Conservation (phyloP, 768 basidiomycete genomes). For the Auricularia auricula-judae region DNA sequence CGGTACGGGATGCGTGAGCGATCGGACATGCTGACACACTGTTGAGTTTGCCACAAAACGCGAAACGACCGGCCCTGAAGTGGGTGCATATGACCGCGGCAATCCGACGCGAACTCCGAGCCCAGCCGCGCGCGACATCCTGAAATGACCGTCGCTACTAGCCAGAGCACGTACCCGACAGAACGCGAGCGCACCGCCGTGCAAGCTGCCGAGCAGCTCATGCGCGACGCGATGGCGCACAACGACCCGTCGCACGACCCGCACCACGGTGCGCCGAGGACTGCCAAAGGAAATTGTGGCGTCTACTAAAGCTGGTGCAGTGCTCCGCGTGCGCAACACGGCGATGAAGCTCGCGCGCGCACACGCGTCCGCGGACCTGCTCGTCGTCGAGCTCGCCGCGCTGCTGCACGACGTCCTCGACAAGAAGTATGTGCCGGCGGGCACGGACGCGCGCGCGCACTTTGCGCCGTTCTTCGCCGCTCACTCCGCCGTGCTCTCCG, state of each 20-base stretch:
- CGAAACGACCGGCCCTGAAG: too few species aligned
- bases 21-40: too few species aligned
- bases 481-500: slow-evolving; percentile 41
- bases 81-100: too few species aligned
- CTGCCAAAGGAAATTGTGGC: slow-evolving; percentile 11
- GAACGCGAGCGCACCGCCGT: slow-evolving; percentile 24
- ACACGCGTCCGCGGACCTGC: slow-evolving; percentile 36
- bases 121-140: too few species aligned
- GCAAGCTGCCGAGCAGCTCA: slow-evolving; percentile 51
- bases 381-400: slow-evolving; percentile 76
- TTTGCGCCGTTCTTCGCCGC: slow-evolving; percentile 56
- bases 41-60: too few species aligned
- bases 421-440: slow-evolving; percentile 64
- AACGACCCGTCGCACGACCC: slow-evolving; percentile 77
- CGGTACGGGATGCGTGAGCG: too few species aligned
- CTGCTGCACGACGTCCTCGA: slow-evolving; percentile 81
- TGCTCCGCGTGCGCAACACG: slow-evolving; percentile 71
- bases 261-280: slow-evolving; percentile 45
- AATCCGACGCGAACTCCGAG: too few species aligned
- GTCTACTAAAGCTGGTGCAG: slow-evolving; percentile 27
- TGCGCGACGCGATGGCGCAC: slow-evolving; percentile 60
- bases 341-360: slow-evolving; percentile 56
- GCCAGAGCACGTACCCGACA: slow-evolving; percentile 4
- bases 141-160: background rate
- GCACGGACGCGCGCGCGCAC: slow-evolving; percentile 51